Base-by-base conservation (phyloP, 768 basidiomycete species). In the Pisolithus orientalis region DNA sequence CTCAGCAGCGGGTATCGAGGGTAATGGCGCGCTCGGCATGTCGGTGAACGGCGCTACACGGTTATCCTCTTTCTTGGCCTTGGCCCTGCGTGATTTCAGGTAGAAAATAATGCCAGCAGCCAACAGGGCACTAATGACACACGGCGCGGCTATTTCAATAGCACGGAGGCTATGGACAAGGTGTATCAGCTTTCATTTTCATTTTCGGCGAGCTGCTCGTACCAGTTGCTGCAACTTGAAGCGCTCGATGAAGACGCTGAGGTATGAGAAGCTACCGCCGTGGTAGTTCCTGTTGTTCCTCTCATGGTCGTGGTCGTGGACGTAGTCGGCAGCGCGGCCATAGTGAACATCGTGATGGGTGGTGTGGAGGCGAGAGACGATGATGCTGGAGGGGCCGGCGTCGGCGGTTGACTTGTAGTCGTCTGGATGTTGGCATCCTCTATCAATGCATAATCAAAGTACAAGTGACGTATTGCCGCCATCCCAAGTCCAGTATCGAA, bases 131-230 rank as follows among this genome's bases (percentile, higher is more conserved):
- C 49, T 31, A 37, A 57, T 39, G 7, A 7, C 32, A 24, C 40
- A 57, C 11, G 48, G 39, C 32, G 53, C 21, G 14, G 49, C 51
- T 11, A 56, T 29, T n/a, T 58, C 17, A 6, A 34, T 24, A 45
- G 32, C 25, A n/a, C 55, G 27, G 38, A 53, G 17, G 31, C 34
- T 11, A 13, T 59, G 60, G 24, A 6, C 7, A 17, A 17, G 24
- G 28, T 6, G 6, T 24, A 48, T 60, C 47, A 59, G 31, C n/a
- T 17, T 8, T 17, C 40, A 34, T 34, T 14, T 14, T 34, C 5
- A 13, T 24, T 13, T 2, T 16, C 13, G 14, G 39, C 28, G 6
- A 21, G 8, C 4, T 39, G 48, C 5, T 13, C 5, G 14, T 28
- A 14, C 13, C 29, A 34, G 13, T 34, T 11, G 5, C 34, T 34